phyloP scores from a whole-genome alignment of 345 rosid species.

The Trapa bicornis region DNA sequence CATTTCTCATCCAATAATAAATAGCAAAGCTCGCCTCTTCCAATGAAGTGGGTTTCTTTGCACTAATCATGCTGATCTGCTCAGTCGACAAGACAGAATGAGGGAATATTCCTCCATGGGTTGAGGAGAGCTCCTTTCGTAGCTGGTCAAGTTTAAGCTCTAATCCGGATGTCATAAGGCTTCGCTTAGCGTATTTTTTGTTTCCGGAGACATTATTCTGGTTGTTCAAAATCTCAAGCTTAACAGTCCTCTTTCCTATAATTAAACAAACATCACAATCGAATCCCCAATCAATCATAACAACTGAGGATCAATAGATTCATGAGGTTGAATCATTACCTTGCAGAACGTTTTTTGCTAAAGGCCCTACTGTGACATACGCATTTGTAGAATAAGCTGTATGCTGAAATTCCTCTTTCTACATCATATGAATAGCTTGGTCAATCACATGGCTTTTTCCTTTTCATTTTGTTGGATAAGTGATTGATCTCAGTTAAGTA shows the following conservation, averaged over 20 bases:
- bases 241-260: slow-evolving; percentile 8
- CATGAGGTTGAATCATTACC: slow-evolving; percentile 30
- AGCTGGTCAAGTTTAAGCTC: slow-evolving; percentile 64
- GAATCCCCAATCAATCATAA: not conserved
- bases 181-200: slow-evolving; percentile 35
- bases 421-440: slow-evolving; percentile 9
- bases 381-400: slow-evolving; percentile 91
- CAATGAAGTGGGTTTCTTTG: slow-evolving; percentile 42
- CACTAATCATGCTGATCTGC: slow-evolving; percentile 50
- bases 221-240: slow-evolving; percentile 43
- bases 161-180: slow-evolving; percentile 31
- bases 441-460: not conserved
- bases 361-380: slow-evolving; percentile 69
- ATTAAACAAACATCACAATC: not conserved
- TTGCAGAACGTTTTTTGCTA: slow-evolving; percentile 61
- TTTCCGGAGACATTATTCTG: slow-evolving; percentile 19
- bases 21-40: slow-evolving; percentile 39
- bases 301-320: not conserved
- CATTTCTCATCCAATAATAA: not conserved
- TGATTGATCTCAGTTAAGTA: too few species aligned
- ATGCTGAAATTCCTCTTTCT: slow-evolving; percentile 96
- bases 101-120: slow-evolving; percentile 68
- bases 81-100: slow-evolving; percentile 73
- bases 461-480: too few species aligned
- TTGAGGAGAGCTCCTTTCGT: slow-evolving; percentile 57